phyloP scores from a whole-genome alignment of 768 basidiomycete genomes.

The Mycena alexandri region DNA sequence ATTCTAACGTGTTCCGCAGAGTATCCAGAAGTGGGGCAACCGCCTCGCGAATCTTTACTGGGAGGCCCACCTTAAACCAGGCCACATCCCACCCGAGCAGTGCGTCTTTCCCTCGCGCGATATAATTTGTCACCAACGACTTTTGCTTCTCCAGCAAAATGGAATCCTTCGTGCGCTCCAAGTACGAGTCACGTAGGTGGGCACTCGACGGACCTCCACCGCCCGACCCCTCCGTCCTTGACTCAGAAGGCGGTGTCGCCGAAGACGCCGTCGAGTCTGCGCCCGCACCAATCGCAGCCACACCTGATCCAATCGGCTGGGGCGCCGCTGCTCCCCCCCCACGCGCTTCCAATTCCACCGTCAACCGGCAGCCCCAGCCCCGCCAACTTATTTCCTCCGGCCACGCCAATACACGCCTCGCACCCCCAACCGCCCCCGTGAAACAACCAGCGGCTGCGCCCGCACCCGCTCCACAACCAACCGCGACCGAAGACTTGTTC shows the following conservation, averaged over 20 bases:
- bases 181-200: slow-evolving; percentile 96
- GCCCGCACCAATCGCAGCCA: slow-evolving; percentile 41
- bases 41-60: slow-evolving; percentile 93
- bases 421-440: slow-evolving; percentile 29
- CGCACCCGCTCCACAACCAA: slow-evolving; percentile 44
- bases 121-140: not conserved
- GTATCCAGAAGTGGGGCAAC: slow-evolving; percentile 95
- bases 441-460: slow-evolving; percentile 41
- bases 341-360: slow-evolving; percentile 44
- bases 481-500: slow-evolving; percentile 76
- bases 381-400: slow-evolving; percentile 69
- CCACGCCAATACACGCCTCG: slow-evolving; percentile 41
- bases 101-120: slow-evolving; percentile 57
- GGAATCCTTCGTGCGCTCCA: slow-evolving; percentile 96
- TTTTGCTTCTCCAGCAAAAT: slow-evolving; percentile 79
- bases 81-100: slow-evolving; percentile 96
- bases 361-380: slow-evolving; percentile 61
- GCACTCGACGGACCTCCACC: slow-evolving; percentile 92
- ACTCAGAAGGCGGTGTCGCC: slow-evolving; percentile 53
- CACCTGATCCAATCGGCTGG: slow-evolving; percentile 47
- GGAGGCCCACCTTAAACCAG: slow-evolving; percentile 94
- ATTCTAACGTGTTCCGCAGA: slow-evolving; percentile 13
- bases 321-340: slow-evolving; percentile 48
- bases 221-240: slow-evolving; percentile 82
- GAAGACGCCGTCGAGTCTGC: slow-evolving; percentile 45